phyloP scores from a whole-genome alignment of 495 filamentous ascomycete species.

The Sporormia fimetaria region DNA sequence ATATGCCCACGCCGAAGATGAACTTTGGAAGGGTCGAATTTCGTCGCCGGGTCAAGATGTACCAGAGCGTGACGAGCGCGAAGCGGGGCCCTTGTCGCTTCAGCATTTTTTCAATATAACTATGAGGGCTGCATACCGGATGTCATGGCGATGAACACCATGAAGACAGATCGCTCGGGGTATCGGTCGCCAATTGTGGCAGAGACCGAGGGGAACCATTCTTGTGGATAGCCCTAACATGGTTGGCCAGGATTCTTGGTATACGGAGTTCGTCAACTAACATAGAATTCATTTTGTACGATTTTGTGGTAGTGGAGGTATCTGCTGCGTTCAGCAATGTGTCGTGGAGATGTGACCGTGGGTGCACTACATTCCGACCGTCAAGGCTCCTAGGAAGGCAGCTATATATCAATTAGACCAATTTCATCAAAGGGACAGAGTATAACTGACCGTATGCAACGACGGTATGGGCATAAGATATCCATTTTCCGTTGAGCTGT shows the following conservation, averaged over 20 bases:
- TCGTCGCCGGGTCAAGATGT: slow-evolving; percentile 68
- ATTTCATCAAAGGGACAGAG: not conserved
- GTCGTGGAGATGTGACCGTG: not conserved
- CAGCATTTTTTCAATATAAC: not conserved
- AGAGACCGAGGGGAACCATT: slow-evolving; percentile 99
- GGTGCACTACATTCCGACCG: slow-evolving; percentile 55
- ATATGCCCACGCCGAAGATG: slow-evolving; percentile 66
- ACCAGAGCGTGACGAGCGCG: slow-evolving; percentile 83
- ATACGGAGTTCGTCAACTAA: slow-evolving; percentile 27
- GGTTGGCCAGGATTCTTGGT: not conserved
- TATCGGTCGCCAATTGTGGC: slow-evolving; percentile 98
- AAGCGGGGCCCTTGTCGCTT: slow-evolving; percentile 64
- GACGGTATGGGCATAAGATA: slow-evolving; percentile 77
- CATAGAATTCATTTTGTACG: slow-evolving; percentile 92
- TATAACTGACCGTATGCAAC: slow-evolving; percentile 55
- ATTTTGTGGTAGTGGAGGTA: slow-evolving; percentile 90
- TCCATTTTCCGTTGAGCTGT: slow-evolving; percentile 80
- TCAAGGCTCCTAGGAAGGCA: slow-evolving; percentile 82
- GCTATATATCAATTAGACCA: slow-evolving; percentile 34
- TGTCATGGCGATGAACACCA: slow-evolving; percentile 92
- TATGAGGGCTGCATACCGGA: slow-evolving; percentile 47
- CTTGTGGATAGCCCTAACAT: slow-evolving; percentile 70
- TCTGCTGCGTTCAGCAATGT: slow-evolving; percentile 26
- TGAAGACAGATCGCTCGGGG: slow-evolving; percentile 92
- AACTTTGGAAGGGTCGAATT: slow-evolving; percentile 69